phyloP scores from a whole-genome alignment of 2,329 filamentous ascomycete species.

The Paecilomyces dactylethromorphus region DNA sequence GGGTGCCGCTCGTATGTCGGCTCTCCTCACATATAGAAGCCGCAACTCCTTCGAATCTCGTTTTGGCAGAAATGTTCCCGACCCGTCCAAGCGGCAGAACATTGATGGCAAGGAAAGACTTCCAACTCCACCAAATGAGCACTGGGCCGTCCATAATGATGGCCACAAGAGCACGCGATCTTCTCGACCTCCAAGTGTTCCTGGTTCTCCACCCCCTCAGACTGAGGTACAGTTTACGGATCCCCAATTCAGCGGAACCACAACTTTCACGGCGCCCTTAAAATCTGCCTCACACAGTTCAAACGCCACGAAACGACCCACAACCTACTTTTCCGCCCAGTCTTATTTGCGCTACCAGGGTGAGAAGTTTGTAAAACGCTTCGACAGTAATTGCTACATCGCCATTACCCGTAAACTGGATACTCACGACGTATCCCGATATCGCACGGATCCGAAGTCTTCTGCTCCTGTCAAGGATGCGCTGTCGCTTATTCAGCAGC shows the following conservation, averaged over 20 bases:
- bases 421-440: slow-evolving; percentile 87
- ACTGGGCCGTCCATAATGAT: slow-evolving; percentile 78
- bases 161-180: slow-evolving; percentile 61
- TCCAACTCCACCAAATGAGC: slow-evolving; percentile 59
- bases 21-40: slow-evolving; percentile 89
- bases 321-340: slow-evolving; percentile 96
- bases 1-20: slow-evolving; percentile 93
- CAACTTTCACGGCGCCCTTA: slow-evolving; percentile 41
- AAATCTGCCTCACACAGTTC: slow-evolving; percentile 21
- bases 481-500: slow-evolving; percentile 76
- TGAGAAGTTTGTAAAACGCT: slow-evolving; percentile 91
- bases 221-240: slow-evolving; percentile 44
- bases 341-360: slow-evolving; percentile 97
- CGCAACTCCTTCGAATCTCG: slow-evolving; percentile 94
- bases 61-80: slow-evolving; percentile 88
- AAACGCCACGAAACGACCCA: slow-evolving; percentile 39
- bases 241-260: slow-evolving; percentile 66
- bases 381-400: slow-evolving; percentile 98
- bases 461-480: slow-evolving; percentile 60
- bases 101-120: slow-evolving; percentile 63
- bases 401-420: slow-evolving; percentile 97
- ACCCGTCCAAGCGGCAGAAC: slow-evolving; percentile 73
- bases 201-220: slow-evolving; percentile 19
- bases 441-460: slow-evolving; percentile 47
- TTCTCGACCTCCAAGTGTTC: slow-evolving; percentile 39